A percentile compares a stretch with the other conserved stretches of the same genome.
phyloP scores from a whole-genome alignment of 257 asterid species.

The Asclepias syriaca region DNA sequence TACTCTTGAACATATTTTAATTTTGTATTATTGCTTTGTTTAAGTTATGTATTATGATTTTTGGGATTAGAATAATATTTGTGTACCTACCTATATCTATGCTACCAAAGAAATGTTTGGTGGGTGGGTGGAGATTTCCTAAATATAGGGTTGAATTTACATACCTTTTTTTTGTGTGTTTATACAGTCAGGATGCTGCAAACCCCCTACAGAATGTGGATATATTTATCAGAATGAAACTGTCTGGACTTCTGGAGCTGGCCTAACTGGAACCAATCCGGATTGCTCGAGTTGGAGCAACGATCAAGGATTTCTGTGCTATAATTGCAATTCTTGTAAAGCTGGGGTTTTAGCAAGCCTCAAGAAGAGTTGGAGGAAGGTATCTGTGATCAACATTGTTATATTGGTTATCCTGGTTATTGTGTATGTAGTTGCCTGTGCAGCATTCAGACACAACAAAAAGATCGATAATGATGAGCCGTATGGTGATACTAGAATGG shows the following conservation, averaged over 20 bases:
- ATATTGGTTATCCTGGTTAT: constrained; percentile 59
- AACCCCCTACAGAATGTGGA: constrained; percentile 82
- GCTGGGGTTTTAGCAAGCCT: constrained; percentile 88
- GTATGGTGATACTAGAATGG: constrained; percentile 77
- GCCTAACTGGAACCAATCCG: constrained; percentile 34
- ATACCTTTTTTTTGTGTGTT: neutral
- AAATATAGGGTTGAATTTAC: neutral
- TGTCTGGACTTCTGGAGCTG: constrained; percentile 41
- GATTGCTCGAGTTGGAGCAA: constrained; percentile 74
- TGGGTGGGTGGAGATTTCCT: neutral
- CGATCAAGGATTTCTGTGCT: constrained; percentile 56
- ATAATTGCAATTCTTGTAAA: constrained; percentile 68
- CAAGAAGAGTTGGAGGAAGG: constrained; percentile 85
- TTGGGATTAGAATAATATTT: neutral
- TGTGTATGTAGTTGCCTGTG: constrained; percentile 52
- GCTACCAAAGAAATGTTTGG: neutral
- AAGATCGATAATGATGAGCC: constrained; percentile 62
- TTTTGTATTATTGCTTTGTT: neutral
- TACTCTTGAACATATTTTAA: neutral
- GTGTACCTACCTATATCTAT: neutral
- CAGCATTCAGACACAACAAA: constrained; percentile 72
- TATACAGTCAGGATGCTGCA: constrained; percentile 89
- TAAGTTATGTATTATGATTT: neutral
- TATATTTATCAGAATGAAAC: constrained; percentile 61
- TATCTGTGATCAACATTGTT: constrained; percentile 60